Evolutionary conservation across 257 asterid species (phyloP), one percentile per base, ranked within the genome.

Genomic region (Salvia miltiorrhiza): DNA sequence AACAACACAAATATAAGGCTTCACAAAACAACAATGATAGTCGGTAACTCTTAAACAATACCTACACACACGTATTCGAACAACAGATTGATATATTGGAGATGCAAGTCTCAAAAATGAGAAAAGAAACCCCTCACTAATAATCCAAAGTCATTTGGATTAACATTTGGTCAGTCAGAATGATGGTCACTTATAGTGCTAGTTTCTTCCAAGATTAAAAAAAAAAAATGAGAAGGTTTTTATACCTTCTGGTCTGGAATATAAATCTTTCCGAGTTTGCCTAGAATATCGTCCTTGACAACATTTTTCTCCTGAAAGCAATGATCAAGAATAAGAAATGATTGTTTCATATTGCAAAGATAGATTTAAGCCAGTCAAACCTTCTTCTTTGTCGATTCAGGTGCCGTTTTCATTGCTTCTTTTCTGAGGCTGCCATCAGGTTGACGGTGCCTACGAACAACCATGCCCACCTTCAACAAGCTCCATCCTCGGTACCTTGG

Each of bases 391-490:
- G 81, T 69, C 32, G 65, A 73, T 6, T 83, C 88, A 73, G 84
- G 89, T 28, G 96, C 86, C 26, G 53, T 63, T 71, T 65, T 93
- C 96, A 87, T 88, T 26, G 97, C 90, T 69, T 81, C 91, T 79
- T 82, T 87, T 81, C 83, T 83, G 59, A 90, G 69, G 45, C 81
- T 67, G 8, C 87, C 99, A 55, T 86, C 90, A 73, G 99, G 97
- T 39, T 77, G 83, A 70, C 96, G 91, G 75, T 93, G 84, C 67
- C 99, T 81, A 58, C 96, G 79, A 43, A 89, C 81, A 40, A 93
- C 87, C 78, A 93, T 88, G 81, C 26, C 99, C 96, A 56, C 90
- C 96, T 85, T 93, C 99, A 78, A 93, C 91, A 69, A 93, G 79
- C 77, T 93, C 96, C 80, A 93, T 82, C 80, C 83, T 86, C 1